A percentile compares a stretch with the other conserved stretches of the same genome.
phyloP scores from a whole-genome alignment of 371 early-diverging fungal species.

The Mortierella sp. region DNA sequence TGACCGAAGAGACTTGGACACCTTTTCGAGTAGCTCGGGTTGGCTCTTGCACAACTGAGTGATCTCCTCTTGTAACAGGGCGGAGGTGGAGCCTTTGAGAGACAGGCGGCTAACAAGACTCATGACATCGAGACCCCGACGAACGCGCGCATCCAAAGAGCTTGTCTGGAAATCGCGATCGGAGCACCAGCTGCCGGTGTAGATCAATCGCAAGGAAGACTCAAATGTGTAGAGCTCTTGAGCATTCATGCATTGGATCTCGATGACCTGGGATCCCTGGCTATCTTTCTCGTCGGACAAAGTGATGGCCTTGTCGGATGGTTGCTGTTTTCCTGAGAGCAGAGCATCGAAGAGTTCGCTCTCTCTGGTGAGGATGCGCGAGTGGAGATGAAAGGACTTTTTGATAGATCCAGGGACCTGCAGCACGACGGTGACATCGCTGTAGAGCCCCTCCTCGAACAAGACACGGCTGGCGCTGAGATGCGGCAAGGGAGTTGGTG shows the following conservation, averaged over 20 bases:
- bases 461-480: slow-evolving; percentile 53
- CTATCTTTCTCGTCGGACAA: slow-evolving; percentile 37
- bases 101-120: slow-evolving; percentile 34
- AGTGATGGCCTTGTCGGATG: slow-evolving; percentile 30
- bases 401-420: slow-evolving; percentile 43
- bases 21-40: slow-evolving; percentile 46
- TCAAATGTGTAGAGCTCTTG: slow-evolving; percentile 49
- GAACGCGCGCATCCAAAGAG: slow-evolving; percentile 41
- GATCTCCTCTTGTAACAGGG: slow-evolving; percentile 43
- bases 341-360: slow-evolving; percentile 42
- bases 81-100: slow-evolving; percentile 38
- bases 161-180: slow-evolving; percentile 52
- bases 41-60: slow-evolving; percentile 49
- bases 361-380: slow-evolving; percentile 38
- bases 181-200: slow-evolving; percentile 52
- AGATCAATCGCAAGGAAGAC: slow-evolving; percentile 44
- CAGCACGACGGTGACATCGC: slow-evolving; percentile 40
- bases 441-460: slow-evolving; percentile 53
- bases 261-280: slow-evolving; percentile 38
- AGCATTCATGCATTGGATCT: slow-evolving; percentile 45
- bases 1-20: slow-evolving; percentile 40
- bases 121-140: slow-evolving; percentile 54
- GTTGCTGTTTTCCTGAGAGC: slow-evolving; percentile 26
- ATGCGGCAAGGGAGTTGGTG: slow-evolving; percentile 46
- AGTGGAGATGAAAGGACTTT: slow-evolving; percentile 39